Base-by-base conservation (phyloP, 352 stramenopile genomes). In the Phytophthora pinifolia region DNA sequence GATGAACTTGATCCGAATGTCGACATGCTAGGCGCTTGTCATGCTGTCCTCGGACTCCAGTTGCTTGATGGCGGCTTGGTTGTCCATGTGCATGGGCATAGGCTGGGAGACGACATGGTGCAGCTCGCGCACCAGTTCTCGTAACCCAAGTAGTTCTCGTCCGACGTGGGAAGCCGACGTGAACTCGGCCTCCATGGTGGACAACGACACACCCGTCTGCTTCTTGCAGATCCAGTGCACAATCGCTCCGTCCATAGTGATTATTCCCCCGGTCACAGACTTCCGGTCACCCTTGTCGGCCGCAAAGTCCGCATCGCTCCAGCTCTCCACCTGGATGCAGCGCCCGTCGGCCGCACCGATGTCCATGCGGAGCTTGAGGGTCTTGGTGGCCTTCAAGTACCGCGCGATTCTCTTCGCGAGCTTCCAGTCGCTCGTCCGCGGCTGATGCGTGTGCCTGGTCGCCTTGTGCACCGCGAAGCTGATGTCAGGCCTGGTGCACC, bases 401-500 rank as follows among this genome's bases (percentile, higher is more conserved):
- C 51, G 31, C 12, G 35, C 8, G 18, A 72, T 58, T 14, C 52
- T n/a, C 37, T 61, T 62, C 1, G 47, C 55, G 0, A 59, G 13
- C 25, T 46, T 50, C 32, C 34, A 57, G 32, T 72, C 46, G 4
- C 13, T 17, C 1, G 13, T 30, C 2, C 36, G 49, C 2, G 56
- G 62, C 12, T 46, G 9, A 20, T 71, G 62, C 0, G 44, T 43
- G 1, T 20, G 36, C 12, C 62, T 20, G 0, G 57, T 60, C 10
- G 54, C 53, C 2, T 47, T 22, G 25, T 72, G 50, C 6, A 72
- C 57, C 3, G 61, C 54, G 42, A 55, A 65, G 3, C 52, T 4
- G 25, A 71, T 69, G 47, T 70, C 65, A 0, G 65, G 60, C 13
- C 58, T 39, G 0, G 57, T 74, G 44, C 52, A 73, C 6, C 69